These are phyloP conservation scores for Mikania micrantha DNA, from an alignment of 129 eudicot species.

Conservation along the genomic window DNA sequence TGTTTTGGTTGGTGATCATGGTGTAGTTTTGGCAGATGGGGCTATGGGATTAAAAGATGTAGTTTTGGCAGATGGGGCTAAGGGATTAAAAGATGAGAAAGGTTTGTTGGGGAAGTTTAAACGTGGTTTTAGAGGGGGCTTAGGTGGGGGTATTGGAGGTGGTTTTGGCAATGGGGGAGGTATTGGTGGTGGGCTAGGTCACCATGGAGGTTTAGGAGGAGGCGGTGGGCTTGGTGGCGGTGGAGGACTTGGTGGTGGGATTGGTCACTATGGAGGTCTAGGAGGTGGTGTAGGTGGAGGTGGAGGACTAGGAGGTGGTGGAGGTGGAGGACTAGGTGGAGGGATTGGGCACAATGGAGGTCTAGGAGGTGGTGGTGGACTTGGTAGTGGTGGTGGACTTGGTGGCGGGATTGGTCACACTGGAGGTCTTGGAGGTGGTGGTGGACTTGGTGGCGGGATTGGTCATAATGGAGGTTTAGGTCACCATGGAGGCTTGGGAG, in stretches of 20 bases:
- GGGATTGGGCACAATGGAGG: not conserved
- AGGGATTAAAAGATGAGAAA: conserved; percentile 27
- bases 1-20: conserved; percentile 10
- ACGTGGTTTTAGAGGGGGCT: conserved; percentile 20
- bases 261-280: not conserved
- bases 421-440: conserved; percentile 13
- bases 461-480: not conserved
- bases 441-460: conserved; percentile 11
- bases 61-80: conserved; percentile 10
- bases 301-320: not conserved
- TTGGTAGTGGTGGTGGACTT: conserved; percentile 18
- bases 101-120: conserved; percentile 20
- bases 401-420: conserved; percentile 4
- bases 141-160: conserved; percentile 6
- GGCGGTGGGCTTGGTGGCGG: conserved; percentile 8
- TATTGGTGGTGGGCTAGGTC: not conserved
- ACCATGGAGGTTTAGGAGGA: not conserved
- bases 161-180: not conserved
- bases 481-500: not conserved
- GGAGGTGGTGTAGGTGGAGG: not conserved
- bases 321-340: not conserved
- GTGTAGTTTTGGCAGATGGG: conserved; percentile 16
- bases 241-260: not conserved
- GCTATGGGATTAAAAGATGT: too few relatives aligned
- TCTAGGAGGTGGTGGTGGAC: not conserved